Evolutionary conservation across 1,284 basidiomycete species (phyloP), one percentile per base, ranked within the genome.

Genomic region (Ustilago cynodontis): DNA sequence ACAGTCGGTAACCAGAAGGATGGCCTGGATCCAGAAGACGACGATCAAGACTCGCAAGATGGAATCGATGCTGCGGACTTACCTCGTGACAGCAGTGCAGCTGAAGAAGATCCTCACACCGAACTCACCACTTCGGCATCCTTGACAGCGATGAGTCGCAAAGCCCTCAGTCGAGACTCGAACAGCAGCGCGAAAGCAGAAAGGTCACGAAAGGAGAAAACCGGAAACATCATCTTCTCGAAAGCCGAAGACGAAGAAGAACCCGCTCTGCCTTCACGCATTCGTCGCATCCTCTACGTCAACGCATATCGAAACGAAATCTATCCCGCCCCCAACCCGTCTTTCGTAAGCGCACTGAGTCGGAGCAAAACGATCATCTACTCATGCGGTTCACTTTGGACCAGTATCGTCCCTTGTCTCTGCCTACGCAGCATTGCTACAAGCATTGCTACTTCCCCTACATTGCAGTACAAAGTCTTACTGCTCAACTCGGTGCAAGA

Each of bases 351-450:
- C 6, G 90, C 90, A 39, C 87, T 98, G 3, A 86, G 87, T 1
- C 87, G 89, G n/a, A 90, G 90, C 62, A 90, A 92, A 75, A 89
- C 93, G 1, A 87, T 98, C 33, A 91, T 98, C 4, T 97, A 96
- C 86, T 94, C 93, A 2, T 95, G 80, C 85, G 94, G 94, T 1
- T 95, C 94, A 0, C 87, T 97, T 2, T 98, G 93, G 93, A 97
- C 95, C 1, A 84, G 81, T 43, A 93, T 98, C 76, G 91, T 97
- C 18, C 95, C 96, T 0, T 97, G 95, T 85, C 89, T 99, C 18
- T 92, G 93, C 0, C 87, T 99, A 16, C 91, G 91, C 57, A 93
- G 93, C 6, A 91, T 98, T 5, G 94, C 92, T 1, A 87, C 89
- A 31, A 90, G 90, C 11, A 95, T 98, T 68, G 93, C 93, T 8